Base-by-base conservation (phyloP, 1,284 basidiomycete genomes). In the Meripilus lineatus region DNA sequence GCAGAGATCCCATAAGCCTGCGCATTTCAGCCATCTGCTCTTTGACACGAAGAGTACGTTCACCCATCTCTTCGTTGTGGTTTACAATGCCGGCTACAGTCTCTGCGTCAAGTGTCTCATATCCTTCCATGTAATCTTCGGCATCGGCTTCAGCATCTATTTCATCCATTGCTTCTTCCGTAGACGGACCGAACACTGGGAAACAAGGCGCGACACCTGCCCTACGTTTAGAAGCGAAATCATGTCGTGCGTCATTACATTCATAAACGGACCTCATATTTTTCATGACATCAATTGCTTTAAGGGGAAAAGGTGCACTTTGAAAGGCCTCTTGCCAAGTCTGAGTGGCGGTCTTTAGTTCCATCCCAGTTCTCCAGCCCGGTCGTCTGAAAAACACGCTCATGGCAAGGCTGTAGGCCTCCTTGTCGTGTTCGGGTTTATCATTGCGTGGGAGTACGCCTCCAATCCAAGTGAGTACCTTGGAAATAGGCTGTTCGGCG, bases 211-310 rank as follows among this genome's bases (percentile, higher is more conserved):
- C 6, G 23, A 5, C n/a, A 7, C 26, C 42, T 5, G 33, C 33
- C 25, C 48, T 52, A 15, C 50, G 15, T 22, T 47, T 41, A 8
- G 45, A 42, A 35, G 44, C 32, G 45, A 43, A 60, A 40, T 59
- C 55, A 46, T 59, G 51, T 33, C 55, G 26, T n/a, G 55, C 53
- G 50, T 58, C 55, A 24, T 49, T 41, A 32, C 55, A 58, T 42
- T 58, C 55, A 49, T 59, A 56, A n/a, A 37, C 35, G 2, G 58
- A 38, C 30, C 58, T 34, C 25, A 57, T 51, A 30, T 44, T 44
- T 7, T 49, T 49, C 46, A 57, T 53, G 1, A 52, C 18, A 7
- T 54, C 38, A 17, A 7, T 4, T 20, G 52, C 41, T 13, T 48
- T 15, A n/a, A 30, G 11, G n/a, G 44, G 46, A 41, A 58, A 56